phyloP scores from a whole-genome alignment of 2,329 filamentous ascomycete genomes.

The Hymenoscyphus fructigenus region DNA sequence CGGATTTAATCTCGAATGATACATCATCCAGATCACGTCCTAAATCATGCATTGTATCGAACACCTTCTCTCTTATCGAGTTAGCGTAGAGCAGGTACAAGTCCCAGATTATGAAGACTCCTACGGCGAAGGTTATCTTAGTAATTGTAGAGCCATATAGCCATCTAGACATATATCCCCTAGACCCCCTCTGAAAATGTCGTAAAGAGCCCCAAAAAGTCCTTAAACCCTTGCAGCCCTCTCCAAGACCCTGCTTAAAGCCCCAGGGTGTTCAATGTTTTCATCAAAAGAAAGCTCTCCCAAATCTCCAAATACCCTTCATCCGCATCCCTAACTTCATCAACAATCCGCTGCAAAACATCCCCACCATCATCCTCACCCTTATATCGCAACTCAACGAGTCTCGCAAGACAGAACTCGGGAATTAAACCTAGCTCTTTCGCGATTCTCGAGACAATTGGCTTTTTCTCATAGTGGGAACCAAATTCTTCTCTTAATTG shows the following conservation, averaged over 20 bases:
- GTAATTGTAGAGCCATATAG: too few relatives aligned
- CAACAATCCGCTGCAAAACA: not conserved
- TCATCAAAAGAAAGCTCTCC: not conserved
- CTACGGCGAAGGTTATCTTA: too few relatives aligned
- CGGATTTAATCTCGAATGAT: too few relatives aligned
- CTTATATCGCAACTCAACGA: not conserved
- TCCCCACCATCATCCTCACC: not conserved
- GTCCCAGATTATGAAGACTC: too few relatives aligned
- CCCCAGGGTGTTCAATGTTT: not conserved
- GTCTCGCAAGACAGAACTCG: not conserved
- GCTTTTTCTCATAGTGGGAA: not conserved
- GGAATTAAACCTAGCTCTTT: not conserved
- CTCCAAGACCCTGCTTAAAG: not conserved
- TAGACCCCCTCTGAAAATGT: too few relatives aligned
- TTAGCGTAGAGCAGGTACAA: too few relatives aligned
- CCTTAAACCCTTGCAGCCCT: not conserved
- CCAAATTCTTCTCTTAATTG: not conserved
- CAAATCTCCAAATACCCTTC: not conserved
- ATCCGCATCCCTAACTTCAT: not conserved
- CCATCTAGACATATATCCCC: too few relatives aligned
- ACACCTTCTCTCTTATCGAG: too few relatives aligned
- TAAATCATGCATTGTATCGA: too few relatives aligned
- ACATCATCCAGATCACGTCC: too few relatives aligned
- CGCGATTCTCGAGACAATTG: not conserved
- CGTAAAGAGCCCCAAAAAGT: too few relatives aligned